A percentile compares a stretch with the other conserved stretches of the same genome.
phyloP scores from a whole-genome alignment of 2,329 filamentous ascomycete species.

The Alternaria gaisen region DNA sequence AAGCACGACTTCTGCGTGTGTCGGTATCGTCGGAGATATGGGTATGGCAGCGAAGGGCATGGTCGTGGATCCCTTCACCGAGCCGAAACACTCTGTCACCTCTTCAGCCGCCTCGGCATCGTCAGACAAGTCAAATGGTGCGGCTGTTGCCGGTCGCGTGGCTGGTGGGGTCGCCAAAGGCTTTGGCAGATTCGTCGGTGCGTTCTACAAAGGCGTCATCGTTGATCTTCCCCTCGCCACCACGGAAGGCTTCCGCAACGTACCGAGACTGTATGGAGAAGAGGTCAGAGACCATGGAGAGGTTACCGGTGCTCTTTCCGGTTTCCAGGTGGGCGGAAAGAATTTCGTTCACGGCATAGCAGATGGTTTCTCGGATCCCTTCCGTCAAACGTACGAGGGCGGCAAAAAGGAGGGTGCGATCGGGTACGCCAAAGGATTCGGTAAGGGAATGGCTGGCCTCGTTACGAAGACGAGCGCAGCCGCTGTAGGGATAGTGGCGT shows the following conservation, averaged over 20 bases:
- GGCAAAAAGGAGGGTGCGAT: conserved; percentile 42
- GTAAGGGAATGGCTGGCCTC: conserved; percentile 33
- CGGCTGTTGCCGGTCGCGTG: conserved; percentile 19
- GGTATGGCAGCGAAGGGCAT: conserved; percentile 68
- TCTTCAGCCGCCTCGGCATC: conserved; percentile 2
- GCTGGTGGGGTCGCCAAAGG: conserved; percentile 23
- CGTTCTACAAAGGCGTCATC: conserved; percentile 41
- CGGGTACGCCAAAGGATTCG: conserved; percentile 46
- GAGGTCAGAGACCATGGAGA: conserved; percentile 43
- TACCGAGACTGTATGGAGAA: conserved; percentile 52
- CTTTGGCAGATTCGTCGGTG: conserved; percentile 31
- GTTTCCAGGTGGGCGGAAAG: conserved; percentile 45
- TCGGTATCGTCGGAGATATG: conserved; percentile 63
- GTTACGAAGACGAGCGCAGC: conserved; percentile 15
- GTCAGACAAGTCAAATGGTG: background rate
- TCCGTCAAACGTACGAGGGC: conserved; percentile 42
- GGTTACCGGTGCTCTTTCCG: conserved; percentile 46
- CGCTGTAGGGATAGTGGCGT: conserved; percentile 20
- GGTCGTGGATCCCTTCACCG: conserved; percentile 40
- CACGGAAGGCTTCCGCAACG: conserved; percentile 47
- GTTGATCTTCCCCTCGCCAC: conserved; percentile 51
- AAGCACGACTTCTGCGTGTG: conserved; percentile 66
- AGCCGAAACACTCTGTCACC: conserved; percentile 11
- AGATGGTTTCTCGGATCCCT: conserved; percentile 43
- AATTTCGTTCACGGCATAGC: conserved; percentile 45